Evolutionary conservation across 2,329 filamentous ascomycete genomes (phyloP).

Genomic region (Dichotomopilus funicola): DNA sequence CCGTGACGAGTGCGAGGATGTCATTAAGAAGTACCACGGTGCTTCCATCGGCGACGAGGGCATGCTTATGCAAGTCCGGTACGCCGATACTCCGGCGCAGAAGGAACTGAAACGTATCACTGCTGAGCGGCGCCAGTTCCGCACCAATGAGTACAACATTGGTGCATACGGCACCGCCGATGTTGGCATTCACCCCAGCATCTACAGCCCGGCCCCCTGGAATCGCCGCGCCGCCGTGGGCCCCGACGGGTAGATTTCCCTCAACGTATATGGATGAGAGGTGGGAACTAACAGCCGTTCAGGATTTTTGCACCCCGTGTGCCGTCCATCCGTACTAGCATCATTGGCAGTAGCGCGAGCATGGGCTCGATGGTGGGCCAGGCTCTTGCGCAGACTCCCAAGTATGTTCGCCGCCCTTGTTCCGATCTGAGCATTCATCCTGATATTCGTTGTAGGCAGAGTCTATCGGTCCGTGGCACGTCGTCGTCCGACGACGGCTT

Average conservation of each 20-base stretch:
- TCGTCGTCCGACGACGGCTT: slow-evolving; percentile 41
- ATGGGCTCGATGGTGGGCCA: slow-evolving; percentile 12
- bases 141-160: slow-evolving; percentile 89
- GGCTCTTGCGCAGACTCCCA: slow-evolving; percentile 16
- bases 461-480: slow-evolving; percentile 34
- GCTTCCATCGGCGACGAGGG: slow-evolving; percentile 68
- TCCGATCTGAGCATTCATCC: slow-evolving; percentile 5
- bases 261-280: neutral
- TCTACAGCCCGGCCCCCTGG: slow-evolving; percentile 37
- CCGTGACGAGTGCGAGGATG: slow-evolving; percentile 82
- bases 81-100: slow-evolving; percentile 92
- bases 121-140: slow-evolving; percentile 88
- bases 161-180: slow-evolving; percentile 59
- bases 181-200: slow-evolving; percentile 48
- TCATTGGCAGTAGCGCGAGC: slow-evolving; percentile 11
- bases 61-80: slow-evolving; percentile 85
- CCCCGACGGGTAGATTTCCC: slow-evolving; percentile 21
- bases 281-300: slow-evolving; percentile 2
- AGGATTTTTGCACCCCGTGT: slow-evolving; percentile 22
- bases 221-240: slow-evolving; percentile 28
- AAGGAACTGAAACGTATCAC: slow-evolving; percentile 96
- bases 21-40: slow-evolving; percentile 83
- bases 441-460: slow-evolving; percentile 31
- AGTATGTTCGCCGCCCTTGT: slow-evolving; percentile 18
- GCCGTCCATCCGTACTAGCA: slow-evolving; percentile 12